phyloP scores from a whole-genome alignment of 495 filamentous ascomycete species.

The Lophiotrema nucula region DNA sequence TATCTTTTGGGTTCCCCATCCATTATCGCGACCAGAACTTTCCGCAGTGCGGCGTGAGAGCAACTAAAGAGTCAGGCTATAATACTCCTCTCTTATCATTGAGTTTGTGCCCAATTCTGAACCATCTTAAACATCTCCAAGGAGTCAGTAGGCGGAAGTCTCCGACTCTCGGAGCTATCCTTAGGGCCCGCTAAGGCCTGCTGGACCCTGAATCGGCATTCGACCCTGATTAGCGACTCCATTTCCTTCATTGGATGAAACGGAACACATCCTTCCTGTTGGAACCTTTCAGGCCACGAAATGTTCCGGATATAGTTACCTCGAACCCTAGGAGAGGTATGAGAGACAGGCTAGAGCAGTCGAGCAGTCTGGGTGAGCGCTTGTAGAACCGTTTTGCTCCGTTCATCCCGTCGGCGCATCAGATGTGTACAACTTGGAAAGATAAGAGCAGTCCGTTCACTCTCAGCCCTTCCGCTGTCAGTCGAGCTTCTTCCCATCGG shows the following conservation, averaged over 20 bases:
- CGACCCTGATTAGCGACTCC: not conserved
- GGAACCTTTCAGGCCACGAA: conserved; percentile 6
- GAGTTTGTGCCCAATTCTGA: no score
- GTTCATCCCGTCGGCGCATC: not conserved
- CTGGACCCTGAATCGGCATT: conserved; percentile 7
- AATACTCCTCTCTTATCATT: no score
- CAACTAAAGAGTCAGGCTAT: no score
- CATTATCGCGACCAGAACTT: no score
- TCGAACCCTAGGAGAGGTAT: not conserved
- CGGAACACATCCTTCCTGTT: no score
- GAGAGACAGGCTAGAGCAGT: conserved; percentile 12
- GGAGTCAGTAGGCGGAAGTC: not conserved
- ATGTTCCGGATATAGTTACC: not conserved
- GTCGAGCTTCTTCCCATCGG: no score
- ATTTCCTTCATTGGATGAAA: no score
- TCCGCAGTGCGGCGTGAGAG: no score
- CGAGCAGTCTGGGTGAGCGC: not conserved
- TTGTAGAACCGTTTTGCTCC: not conserved
- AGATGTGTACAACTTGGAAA: not conserved
- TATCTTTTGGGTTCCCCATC: not conserved
- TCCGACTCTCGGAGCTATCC: conserved; percentile 8
- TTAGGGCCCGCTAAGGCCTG: not conserved
- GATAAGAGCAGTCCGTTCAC: not conserved
- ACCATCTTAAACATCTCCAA: not conserved
- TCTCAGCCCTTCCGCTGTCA: no score